Percentiles rank a stretch among this genome's conserved stretches.
phyloP scores from a whole-genome alignment of 2,329 filamentous ascomycete genomes.

The Endothia cerciana region DNA sequence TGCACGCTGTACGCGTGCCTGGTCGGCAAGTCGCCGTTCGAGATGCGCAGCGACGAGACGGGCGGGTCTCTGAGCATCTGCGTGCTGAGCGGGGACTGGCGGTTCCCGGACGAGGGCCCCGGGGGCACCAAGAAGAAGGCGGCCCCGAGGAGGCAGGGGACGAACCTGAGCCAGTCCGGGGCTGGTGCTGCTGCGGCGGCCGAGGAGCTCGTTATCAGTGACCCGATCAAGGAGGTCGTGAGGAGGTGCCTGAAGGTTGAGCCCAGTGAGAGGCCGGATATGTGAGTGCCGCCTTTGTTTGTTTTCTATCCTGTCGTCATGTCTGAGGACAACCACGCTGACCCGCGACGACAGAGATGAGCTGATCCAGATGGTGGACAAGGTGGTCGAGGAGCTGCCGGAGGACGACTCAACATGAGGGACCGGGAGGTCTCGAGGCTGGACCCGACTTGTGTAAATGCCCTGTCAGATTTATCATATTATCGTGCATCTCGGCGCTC shows the following conservation, averaged over 20 bases:
- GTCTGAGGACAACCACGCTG: neutral
- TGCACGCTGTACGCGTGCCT: constrained; percentile 98
- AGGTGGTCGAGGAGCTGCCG: constrained; percentile 68
- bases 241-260: constrained; percentile 85
- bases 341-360: constrained; percentile 54
- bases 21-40: constrained; percentile 95
- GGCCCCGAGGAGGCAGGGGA: constrained; percentile 36
- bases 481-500: constrained; percentile 3
- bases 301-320: no score
- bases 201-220: constrained; percentile 67
- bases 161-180: constrained; percentile 34
- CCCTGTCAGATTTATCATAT: neutral
- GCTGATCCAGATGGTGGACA: constrained; percentile 78
- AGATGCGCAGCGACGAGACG: constrained; percentile 93
- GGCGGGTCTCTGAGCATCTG: constrained; percentile 92
- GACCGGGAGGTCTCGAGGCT: neutral
- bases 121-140: constrained; percentile 54
- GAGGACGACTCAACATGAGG: constrained; percentile 49
- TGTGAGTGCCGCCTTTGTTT: constrained; percentile 42
- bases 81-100: constrained; percentile 91
- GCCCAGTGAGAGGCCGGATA: constrained; percentile 82
- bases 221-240: constrained; percentile 84
- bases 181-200: constrained; percentile 38
- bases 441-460: neutral
- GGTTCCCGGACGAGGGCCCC: constrained; percentile 86